A percentile compares a stretch with the other conserved stretches of the same genome.
Evolutionary conservation across 2,329 filamentous ascomycete species (phyloP).

Genomic region (Ceratocystis lukuohia): DNA sequence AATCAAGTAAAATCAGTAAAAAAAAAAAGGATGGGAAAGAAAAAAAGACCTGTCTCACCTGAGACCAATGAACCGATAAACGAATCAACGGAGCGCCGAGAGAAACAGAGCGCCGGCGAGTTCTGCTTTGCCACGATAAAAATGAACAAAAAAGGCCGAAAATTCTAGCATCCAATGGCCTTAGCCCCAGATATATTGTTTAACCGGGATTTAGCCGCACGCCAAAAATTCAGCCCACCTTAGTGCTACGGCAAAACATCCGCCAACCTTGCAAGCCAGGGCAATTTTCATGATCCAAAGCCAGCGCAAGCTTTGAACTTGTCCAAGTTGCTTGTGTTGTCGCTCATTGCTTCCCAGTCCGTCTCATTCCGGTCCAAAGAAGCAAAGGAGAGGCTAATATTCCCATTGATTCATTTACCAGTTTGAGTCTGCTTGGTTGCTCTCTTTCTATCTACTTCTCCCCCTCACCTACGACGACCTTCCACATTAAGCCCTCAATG

Average conservation of each 20-base stretch:
- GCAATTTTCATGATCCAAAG: conserved; percentile 10
- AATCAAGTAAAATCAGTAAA: not conserved
- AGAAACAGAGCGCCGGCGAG: conserved; percentile 6
- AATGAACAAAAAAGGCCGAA: conserved; percentile 15
- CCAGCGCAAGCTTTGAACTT: conserved; percentile 5
- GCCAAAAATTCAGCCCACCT: conserved; percentile 8
- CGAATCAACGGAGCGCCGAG: not conserved
- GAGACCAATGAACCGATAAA: not conserved
- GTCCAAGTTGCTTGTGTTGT: not conserved
- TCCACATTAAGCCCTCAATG: conserved; percentile 12
- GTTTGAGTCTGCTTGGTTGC: not conserved
- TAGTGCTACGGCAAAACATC: not conserved
- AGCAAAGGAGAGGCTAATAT: not conserved
- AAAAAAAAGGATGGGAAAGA: not conserved
- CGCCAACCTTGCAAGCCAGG: not conserved
- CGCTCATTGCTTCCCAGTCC: not conserved
- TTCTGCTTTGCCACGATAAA: conserved; percentile 11
- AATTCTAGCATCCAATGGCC: conserved; percentile 14
- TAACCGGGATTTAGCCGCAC: conserved; percentile 17
- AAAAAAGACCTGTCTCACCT: not conserved
- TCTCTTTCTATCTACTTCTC: not conserved
- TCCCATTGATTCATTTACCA: not conserved
- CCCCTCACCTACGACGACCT: not conserved
- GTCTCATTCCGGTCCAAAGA: not conserved
- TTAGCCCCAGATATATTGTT: not conserved